Base-by-base conservation (phyloP, 345 rosid species). In the Cochlearia excelsa region DNA sequence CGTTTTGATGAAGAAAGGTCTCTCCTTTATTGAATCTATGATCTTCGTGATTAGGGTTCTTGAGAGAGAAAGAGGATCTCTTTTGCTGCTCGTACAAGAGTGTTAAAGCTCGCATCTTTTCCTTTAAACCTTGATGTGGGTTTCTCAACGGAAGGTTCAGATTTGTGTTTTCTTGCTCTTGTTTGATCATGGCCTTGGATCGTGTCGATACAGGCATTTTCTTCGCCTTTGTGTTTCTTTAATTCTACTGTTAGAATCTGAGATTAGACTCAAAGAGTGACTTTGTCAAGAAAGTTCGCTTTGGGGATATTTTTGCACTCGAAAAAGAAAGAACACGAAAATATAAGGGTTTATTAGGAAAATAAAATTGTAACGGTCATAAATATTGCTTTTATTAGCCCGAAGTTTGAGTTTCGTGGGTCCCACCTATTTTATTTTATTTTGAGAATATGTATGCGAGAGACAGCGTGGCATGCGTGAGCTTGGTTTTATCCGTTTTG, bases 71-170 rank as follows among this genome's bases (percentile, higher is more conserved):
- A 38, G 88, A 80, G n/a, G 90, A 87, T 77, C 74, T 77, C 86
- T 91, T 91, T 68, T 88, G 90, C 72, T 88, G 90, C 85, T 91
- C 96, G 70, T 91, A 91, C 51, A 91, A 82, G 44, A 82, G 80
- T 53, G 95, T 84, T 26, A 91, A 71, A 65, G 90, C 92, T 79
- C 57, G 85, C 96, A 91, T 81, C 79, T 85, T 88, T 73, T 91
- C 98, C 61, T 86, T 91, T 67, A 91, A 66, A 2, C 98, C 98
- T 70, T 91, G 92, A 63, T 91, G 98, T 4, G 91, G 96, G 52
- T 83, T 85, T 61, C 95, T 80, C 70, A 75, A 28, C 5, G 75
- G 77, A 71, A 72, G 42, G 53, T 41, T 75, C 61, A 57, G 16
- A 35, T 69, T 69, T 30, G 63, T 55, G 47, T 55, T 73, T 63